Base-by-base conservation (phyloP, 140 eudicot species). In the Cichorium intybus region DNA sequence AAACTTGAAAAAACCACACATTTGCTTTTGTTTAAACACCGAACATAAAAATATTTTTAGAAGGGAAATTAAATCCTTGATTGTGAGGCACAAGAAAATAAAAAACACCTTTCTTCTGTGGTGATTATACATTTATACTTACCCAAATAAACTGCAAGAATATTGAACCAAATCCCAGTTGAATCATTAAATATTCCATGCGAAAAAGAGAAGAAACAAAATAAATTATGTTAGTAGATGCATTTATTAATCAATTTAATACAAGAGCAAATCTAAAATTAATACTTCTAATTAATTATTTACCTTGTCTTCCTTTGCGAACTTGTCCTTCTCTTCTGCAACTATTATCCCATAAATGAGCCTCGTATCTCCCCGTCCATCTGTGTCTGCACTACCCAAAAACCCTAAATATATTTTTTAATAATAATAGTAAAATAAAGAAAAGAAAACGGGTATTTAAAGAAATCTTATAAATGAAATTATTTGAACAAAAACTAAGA, bases 221-320 rank as follows among this genome's bases (percentile, higher is more conserved):
- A 64, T 14, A 52, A 62, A 46, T n/a, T 21, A 66, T 10, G 64
- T 67, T 75, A 53, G 56, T 62, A 31, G 49, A 43, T 26, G 27
- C 41, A 75, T 60, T 21, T 10, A 15, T 46, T 12, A 24, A 49
- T 17, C 14, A 49, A 18, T 50, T 35, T 8, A 70, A 39, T 56
- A 17, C 46, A 41, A 24, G 7, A 61, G 18, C 24, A 20, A 37
- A 8, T 5, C 33, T 14, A 20, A 34, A 45, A 45, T 20, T 21
- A 61, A 31, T 14, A 49, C 28, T 55, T 16, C 51, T 48, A 4
- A 15, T 29, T 22, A 27, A 39, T 24, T 61, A 45, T 47, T 12
- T 77, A 88, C 98, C 98, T 85, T 92, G 98, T 71, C 96, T 81
- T 69, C 98, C 98, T 77, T 92, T 92, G 10, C 98, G 96, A 74